A percentile compares a stretch with the other conserved stretches of the same genome.
Conservation (phyloP, 768 basidiomycete species). For the Lactifluus volemus region DNA sequence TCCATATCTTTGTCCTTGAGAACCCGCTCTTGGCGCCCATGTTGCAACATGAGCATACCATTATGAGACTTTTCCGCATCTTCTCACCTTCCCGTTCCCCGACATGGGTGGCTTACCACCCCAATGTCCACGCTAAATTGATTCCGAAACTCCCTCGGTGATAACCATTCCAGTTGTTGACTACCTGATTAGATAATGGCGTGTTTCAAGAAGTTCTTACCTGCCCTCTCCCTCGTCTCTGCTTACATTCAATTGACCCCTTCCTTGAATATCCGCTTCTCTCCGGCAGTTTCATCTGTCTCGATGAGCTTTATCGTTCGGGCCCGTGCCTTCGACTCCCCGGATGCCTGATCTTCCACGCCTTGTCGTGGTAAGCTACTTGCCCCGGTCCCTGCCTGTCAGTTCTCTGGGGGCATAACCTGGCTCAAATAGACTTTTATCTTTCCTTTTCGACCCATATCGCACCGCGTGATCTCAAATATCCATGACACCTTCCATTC, state of each 20-base stretch:
- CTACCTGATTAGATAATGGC: neutral
- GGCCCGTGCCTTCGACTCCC: neutral
- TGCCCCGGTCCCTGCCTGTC: neutral
- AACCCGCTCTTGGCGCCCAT: neutral
- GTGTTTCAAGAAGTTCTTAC: neutral
- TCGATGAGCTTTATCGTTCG: neutral
- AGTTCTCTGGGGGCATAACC: neutral
- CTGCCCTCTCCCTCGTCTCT: neutral
- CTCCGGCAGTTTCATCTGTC: neutral
- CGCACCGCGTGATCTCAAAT: constrained; percentile 5
- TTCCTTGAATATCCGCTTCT: neutral
- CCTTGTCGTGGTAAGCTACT: neutral
- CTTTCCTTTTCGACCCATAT: constrained; percentile 7
- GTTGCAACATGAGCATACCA: constrained; percentile 1
- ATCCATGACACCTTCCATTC: constrained; percentile 13
- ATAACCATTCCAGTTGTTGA: neutral
- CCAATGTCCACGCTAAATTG: neutral
- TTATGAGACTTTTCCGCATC: constrained; percentile 10
- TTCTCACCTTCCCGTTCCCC: constrained; percentile 4
- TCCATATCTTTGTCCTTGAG: neutral
- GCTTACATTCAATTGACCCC: neutral
- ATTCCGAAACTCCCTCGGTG: neutral
- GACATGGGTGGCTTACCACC: neutral
- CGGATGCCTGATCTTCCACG: neutral
- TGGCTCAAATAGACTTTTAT: neutral